Conservation (phyloP, 2,329 filamentous ascomycete genomes). For the Cladosporium sp. region DNA sequence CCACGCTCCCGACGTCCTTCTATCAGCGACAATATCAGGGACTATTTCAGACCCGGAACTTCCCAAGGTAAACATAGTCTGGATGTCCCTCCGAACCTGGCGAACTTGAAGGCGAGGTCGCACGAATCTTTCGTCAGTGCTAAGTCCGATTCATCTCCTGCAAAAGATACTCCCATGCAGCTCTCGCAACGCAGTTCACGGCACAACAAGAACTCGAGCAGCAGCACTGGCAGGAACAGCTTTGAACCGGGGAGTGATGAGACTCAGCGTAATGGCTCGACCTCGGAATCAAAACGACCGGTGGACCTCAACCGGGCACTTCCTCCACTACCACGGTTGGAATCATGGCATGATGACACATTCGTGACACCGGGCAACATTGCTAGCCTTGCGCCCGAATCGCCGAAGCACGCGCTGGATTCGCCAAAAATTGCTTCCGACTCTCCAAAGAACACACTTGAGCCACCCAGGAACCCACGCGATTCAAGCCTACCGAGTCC, state of each 20-base stretch:
- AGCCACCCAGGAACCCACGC: slow-evolving; percentile 9
- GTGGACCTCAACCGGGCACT: slow-evolving; percentile 50
- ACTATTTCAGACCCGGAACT: slow-evolving; percentile 43
- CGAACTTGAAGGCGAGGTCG: slow-evolving; percentile 28
- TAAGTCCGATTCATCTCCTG: slow-evolving; percentile 22
- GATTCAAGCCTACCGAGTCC: slow-evolving; percentile 24
- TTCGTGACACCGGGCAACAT: slow-evolving; percentile 15
- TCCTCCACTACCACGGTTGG: slow-evolving; percentile 49
- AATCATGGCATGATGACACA: slow-evolving; percentile 37
- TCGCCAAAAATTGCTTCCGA: not conserved
- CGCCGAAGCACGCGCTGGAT: not conserved
- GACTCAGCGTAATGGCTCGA: slow-evolving; percentile 14
- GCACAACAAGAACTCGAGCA: slow-evolving; percentile 20
- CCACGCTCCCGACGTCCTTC: slow-evolving; percentile 12
- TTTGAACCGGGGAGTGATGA: slow-evolving; percentile 20
- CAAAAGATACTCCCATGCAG: slow-evolving; percentile 19
- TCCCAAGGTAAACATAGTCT: slow-evolving; percentile 28
- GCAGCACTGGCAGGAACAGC: slow-evolving; percentile 21
- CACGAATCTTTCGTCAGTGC: slow-evolving; percentile 29
- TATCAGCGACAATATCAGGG: slow-evolving; percentile 34
- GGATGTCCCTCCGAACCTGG: slow-evolving; percentile 33
- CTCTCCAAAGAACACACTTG: slow-evolving; percentile 10
- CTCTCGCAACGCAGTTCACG: slow-evolving; percentile 10
- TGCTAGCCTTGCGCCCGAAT: not conserved
- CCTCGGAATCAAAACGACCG: slow-evolving; percentile 18